A percentile compares a stretch with the other conserved stretches of the same genome.
These are phyloP conservation scores for Didymella pomorum DNA, from an alignment of 2,329 filamentous ascomycete genomes.

Conservation along the genomic window DNA sequence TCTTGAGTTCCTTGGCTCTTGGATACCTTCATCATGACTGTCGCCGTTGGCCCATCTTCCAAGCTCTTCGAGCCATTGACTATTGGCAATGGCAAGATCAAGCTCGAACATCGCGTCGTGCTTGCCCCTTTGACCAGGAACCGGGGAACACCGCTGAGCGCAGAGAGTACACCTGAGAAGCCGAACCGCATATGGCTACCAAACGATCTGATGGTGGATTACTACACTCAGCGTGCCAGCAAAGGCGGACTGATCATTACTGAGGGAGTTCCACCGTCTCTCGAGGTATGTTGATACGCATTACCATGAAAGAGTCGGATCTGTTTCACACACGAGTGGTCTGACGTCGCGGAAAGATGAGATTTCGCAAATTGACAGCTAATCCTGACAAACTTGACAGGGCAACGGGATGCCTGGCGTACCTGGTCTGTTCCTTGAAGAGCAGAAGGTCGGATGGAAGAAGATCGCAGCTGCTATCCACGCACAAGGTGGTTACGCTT, in stretches of 20 bases:
- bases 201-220: conserved; percentile 53
- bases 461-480: conserved; percentile 59
- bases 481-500: conserved; percentile 57
- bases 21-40: conserved; percentile 5
- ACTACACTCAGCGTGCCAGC: conserved; percentile 61
- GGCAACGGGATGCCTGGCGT: conserved; percentile 42
- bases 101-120: conserved; percentile 44
- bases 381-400: conserved; percentile 30
- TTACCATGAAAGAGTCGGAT: not conserved
- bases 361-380: not conserved
- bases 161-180: conserved; percentile 51
- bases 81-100: conserved; percentile 45
- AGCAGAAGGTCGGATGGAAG: conserved; percentile 59
- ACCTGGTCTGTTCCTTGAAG: conserved; percentile 37
- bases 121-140: conserved; percentile 50
- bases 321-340: not conserved
- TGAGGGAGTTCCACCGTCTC: conserved; percentile 62
- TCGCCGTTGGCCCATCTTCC: conserved; percentile 30
- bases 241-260: conserved; percentile 65
- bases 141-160: conserved; percentile 55
- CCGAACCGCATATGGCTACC: conserved; percentile 60
- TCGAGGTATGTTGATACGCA: conserved; percentile 47
- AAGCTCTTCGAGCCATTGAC: conserved; percentile 45
- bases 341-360: not conserved
- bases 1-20: not conserved